Evolutionary conservation across 257 asterid genomes (phyloP), one percentile per base, ranked within the genome.

Genomic region (Fraxinus quadrangulata): DNA sequence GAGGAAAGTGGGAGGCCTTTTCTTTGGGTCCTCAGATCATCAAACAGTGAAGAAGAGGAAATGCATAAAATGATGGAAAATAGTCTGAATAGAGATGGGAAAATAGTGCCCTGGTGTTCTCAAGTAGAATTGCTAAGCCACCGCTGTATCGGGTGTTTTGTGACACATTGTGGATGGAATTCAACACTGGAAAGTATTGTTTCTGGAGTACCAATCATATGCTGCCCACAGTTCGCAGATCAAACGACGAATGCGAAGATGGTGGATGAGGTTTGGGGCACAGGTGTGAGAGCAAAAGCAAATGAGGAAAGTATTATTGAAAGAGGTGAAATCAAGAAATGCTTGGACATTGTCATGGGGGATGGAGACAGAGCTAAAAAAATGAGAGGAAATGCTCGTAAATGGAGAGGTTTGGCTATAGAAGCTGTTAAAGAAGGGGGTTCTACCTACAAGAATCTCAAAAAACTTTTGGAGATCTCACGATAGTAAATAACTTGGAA

Each of bases 151-250:
- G 96, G 90, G 4, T 88, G 96, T 59, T 91, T 91, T 28, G 84
- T 88, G 42, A 84, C 92, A 2, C 96, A 91, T 12, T 91, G 92
- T 74, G 94, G 94, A 17, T 91, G 96, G 94, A 91, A 91, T 24
- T 91, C 96, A 36, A 89, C 89, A 0, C 8, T 89, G 2, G 94
- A 91, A 30, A 73, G 88, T 66, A 10, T 91, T 67, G 81, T 77
- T 3, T 78, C 86, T n/a, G 88, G 94, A 30, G 90, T 88, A 14
- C 92, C 96, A 1, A 13, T 85, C 6, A 67, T 88, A n/a, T 85
- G 86, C 12, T 86, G 82, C 54, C 94, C 92, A 16, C 89, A 77
- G 11, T 86, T 81, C 49, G 78, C 94, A 0, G 92, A 91, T 7
- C 92, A 91, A 39, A 49, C 67, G 0, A 89, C 92, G 0, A 88